Base-by-base conservation (phyloP, 1,139 yeast species). In the Diutina rugosa region DNA sequence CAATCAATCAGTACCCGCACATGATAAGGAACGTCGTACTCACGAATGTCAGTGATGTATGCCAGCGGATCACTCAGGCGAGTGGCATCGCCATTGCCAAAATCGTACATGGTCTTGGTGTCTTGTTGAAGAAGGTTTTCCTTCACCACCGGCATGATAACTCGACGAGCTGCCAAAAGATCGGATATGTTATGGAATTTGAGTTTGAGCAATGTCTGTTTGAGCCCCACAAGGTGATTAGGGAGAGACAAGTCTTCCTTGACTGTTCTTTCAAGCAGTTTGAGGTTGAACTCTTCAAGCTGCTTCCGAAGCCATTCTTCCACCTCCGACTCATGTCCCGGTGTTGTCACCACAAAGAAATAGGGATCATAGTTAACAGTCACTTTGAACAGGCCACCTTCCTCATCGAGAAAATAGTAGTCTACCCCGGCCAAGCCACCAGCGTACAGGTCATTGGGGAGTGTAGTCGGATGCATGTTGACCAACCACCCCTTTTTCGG, bases 1-100 rank as follows among this genome's bases (percentile, higher is more conserved):
- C 79, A 79, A 69, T 95, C 99, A 38, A 95, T 95, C 18, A 97
- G 85, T 0, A 93, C 98, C 61, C 99, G 80, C 0, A 91, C 98
- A 65, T 91, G 97, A 65, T 88, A 95, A 0, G 99, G 99, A 1
- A 95, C 98, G 67, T 95, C 99, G 64, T 88, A 91, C 67, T 95
- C 99, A 62, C 93, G 78, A 44, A 93, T 80, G 64, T 91, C 99
- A 58, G 83, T 84, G 38, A 95, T 80, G 57, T 75, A 77, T 48
- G 83, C 82, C 12, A 84, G 72, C 0, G 93, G 86, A 61, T 87
- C 90, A 16, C 71, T 69, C 32, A 61, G 63, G 54, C 41, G 21
- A 18, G 26, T 16, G 32, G n/a, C 28, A 29, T 29, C 53, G n/a
- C 21, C 38, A 7, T 29, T n/a, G 9, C 38, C 51, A 16, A 26